Conservation (phyloP, 2,329 filamentous ascomycete species). For the Botrytis fragariae region DNA sequence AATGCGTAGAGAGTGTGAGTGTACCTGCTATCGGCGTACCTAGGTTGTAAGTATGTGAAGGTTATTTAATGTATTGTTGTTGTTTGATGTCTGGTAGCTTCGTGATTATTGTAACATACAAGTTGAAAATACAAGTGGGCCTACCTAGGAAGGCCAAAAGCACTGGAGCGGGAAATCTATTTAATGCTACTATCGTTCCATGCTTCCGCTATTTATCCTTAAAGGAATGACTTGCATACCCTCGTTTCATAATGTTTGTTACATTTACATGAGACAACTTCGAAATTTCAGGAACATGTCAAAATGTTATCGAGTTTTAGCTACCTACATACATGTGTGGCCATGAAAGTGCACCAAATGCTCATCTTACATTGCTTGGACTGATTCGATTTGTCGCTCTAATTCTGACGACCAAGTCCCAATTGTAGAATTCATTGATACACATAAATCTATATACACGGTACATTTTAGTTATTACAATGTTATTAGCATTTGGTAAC, state of each 20-base stretch:
- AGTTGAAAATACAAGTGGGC: background rate
- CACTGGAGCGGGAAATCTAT: background rate
- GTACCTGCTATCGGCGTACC: background rate
- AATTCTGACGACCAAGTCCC: background rate
- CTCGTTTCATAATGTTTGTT: background rate
- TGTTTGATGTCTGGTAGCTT: background rate
- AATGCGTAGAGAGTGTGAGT: background rate
- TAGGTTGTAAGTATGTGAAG: background rate
- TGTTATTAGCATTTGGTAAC: background rate
- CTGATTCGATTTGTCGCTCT: background rate
- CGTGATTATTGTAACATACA: background rate
- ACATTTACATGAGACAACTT: background rate
- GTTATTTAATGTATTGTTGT: background rate
- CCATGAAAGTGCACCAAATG: background rate
- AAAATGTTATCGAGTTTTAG: background rate
- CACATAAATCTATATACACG: background rate
- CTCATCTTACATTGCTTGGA: background rate
- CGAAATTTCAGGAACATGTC: background rate
- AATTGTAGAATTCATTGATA: background rate
- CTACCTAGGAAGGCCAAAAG: background rate
- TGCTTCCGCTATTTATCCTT: background rate
- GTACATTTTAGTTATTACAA: background rate
- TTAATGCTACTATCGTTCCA: background rate
- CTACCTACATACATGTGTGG: background rate
- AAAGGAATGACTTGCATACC: background rate